Evolutionary conservation across 495 filamentous ascomycete genomes (phyloP), one percentile per base, ranked within the genome.

Genomic region (Tuber calosporum): DNA sequence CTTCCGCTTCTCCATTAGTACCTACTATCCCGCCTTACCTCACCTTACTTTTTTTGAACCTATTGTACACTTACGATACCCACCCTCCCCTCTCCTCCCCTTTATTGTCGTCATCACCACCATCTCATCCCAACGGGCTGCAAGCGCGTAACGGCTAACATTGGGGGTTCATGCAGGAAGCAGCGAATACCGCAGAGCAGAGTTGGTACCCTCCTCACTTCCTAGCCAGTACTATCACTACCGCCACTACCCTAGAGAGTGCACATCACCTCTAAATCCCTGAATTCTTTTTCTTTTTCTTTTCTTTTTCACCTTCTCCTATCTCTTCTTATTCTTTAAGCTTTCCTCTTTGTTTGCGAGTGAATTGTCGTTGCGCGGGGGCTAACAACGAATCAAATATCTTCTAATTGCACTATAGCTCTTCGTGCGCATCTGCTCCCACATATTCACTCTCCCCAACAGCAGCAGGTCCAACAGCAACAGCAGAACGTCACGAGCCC

Each of bases 351-450:
- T 19, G 43, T 48, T 48, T 19, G n/a, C 48, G 48, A 58, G 48
- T 30, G 11, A 26, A 58, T 70, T 34, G 8, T 20, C 40, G 15
- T 45, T 45, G 41, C 37, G 9, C 34, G 45, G 38, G 20, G 66
- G 34, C 37, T 43, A 45, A 45, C 41, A 36, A 26, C 22, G 38
- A 36, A 22, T 30, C 69, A 26, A 45, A 53, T 53, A 53, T 53
- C 43, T 42, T 70, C 41, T 62, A 62, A 62, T 62, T 62, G 26
- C 9, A 9, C 53, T 62, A 62, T 30, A 81, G 79, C 79, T 75
- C 77, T 81, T 34, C 77, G 80, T 67, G 79, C 77, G 34, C 80
- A 81, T 70, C 77, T 81, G 19, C 74, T 81, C 41, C 72, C 76
- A 39, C 79, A 79, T 37, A 75, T 81, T 42, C 66, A 70, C 69